Evolutionary conservation across 441 rosid genomes (phyloP).

Genomic region (Croton setiger): DNA sequence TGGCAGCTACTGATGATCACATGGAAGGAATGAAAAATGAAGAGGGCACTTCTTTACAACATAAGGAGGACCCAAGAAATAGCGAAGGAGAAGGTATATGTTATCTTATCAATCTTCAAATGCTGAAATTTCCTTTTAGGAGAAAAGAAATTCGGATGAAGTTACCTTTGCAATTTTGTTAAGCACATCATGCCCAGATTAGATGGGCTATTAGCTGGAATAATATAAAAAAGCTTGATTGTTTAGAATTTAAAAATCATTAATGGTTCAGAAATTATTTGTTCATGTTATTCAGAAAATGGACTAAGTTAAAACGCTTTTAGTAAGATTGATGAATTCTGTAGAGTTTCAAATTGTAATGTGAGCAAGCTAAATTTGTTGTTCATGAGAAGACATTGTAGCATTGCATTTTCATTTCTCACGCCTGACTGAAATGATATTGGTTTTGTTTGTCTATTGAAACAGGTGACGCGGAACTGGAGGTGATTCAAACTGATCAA

Average conservation of each 20-base stretch:
- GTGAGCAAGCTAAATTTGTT: background rate
- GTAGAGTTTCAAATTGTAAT: background rate
- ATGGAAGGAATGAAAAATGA: constrained; percentile 20
- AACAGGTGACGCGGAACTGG: constrained; percentile 29
- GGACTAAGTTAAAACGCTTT: background rate
- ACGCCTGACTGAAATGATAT: constrained; percentile 1
- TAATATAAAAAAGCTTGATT: too few species aligned
- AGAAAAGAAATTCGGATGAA: constrained; percentile 28
- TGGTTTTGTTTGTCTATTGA: constrained; percentile 23
- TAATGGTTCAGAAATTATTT: background rate
- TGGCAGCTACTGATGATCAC: constrained; percentile 32
- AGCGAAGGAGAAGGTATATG: constrained; percentile 17
- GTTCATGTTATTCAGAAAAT: background rate
- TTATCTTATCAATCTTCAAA: constrained; percentile 13
- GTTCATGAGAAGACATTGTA: constrained; percentile 1
- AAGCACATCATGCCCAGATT: background rate
- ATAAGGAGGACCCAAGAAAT: constrained; percentile 20
- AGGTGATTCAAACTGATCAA: constrained; percentile 24
- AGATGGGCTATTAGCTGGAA: too few species aligned
- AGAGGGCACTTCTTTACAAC: constrained; percentile 19
- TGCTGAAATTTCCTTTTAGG: constrained; percentile 21
- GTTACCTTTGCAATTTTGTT: constrained; percentile 4
- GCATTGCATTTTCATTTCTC: constrained; percentile 1
- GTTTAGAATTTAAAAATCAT: too few species aligned
- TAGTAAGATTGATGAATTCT: background rate